Base-by-base conservation (phyloP, 768 basidiomycete genomes). In the Phlebiopsis flavidoalba region DNA sequence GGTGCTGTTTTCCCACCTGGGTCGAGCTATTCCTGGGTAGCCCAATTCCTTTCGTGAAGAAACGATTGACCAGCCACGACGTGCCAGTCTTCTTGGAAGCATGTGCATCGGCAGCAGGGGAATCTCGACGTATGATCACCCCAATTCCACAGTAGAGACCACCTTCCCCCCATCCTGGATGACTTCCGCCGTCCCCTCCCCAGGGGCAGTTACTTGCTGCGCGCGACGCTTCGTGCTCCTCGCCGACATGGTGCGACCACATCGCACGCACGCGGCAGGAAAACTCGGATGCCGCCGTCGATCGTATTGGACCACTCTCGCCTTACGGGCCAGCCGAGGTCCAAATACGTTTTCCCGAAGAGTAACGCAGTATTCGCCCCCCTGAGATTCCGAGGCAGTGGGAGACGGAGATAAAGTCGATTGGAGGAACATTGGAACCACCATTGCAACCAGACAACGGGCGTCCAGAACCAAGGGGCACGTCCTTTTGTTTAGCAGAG, bases 71-170 rank as follows among this genome's bases (percentile, higher is more conserved):
- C 58, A 99, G 83, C 97, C 97, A 99, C 1, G 97, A 95, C 0
- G 96, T n/a, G n/a, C n/a, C n/a, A n/a, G n/a, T n/a, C n/a, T n/a
- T 94, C 73, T 99, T 99, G 86, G n/a, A 99, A 99, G 72, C 97
- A 99, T 71, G n/a, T 98, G 97, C 91, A 96, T 91, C 75, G 96
- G 85, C 61, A 99, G 75, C 50, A 96, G 83, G 22, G 91, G 83
- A 37, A 91, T 73, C 71, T 95, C 95, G 60, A 96, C 87, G 58
- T 83, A n/a, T 76, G 43, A n/a, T 84, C 77, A 22, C 83, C 83
- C 91, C 89, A 92, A 64, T 81, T 79, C 0, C 86, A n/a, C 87
- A 3, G 81, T 79, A 26, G 79, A 80, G n/a, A 89, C 80, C 12
- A 89, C 72, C 61, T 83, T 71, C 19, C n/a, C n/a, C n/a, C 87